Percentiles rank a stretch among this genome's conserved stretches.
Conservation (phyloP, 169 alveolate species). For the Plasmodium ovale region DNA sequence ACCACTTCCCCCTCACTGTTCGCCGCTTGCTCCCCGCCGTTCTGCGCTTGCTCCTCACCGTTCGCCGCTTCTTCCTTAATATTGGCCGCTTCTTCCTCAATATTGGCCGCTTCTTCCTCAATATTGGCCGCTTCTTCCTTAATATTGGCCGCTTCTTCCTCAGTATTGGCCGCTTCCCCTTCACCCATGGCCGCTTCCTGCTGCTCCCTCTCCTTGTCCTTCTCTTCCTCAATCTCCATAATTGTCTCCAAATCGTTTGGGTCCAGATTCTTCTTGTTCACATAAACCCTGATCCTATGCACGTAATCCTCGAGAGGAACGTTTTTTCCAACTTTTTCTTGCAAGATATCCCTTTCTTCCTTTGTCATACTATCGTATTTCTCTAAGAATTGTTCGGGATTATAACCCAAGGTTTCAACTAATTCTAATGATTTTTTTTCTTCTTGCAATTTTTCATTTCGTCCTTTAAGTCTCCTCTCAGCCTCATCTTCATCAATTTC, state of each 20-base stretch:
- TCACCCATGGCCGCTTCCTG: background rate
- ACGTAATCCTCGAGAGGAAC: conserved; percentile 36
- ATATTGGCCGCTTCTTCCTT: background rate
- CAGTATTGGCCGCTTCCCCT: background rate
- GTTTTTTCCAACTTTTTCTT: conserved; percentile 48
- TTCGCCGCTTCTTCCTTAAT: background rate
- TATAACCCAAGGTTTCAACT: conserved; percentile 42
- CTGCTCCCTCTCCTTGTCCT: background rate
- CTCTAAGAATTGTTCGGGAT: conserved; percentile 31
- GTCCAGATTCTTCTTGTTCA: conserved; percentile 9
- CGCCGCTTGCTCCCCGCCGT: background rate
- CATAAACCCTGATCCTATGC: conserved; percentile 16
- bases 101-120: background rate
- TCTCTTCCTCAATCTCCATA: background rate
- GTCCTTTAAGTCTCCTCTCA: background rate
- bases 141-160: conserved; percentile 22
- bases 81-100: background rate
- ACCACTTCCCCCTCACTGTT: background rate
- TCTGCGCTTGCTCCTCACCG: background rate
- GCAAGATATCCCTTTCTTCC: conserved; percentile 30
- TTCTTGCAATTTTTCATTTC: background rate
- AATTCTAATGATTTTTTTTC: conserved; percentile 2
- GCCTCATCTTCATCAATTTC: conserved; percentile 18
- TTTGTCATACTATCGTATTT: conserved; percentile 37
- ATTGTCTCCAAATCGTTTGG: background rate